phyloP scores from a whole-genome alignment of 768 basidiomycete genomes.

The Pisolithus marmoratus region DNA sequence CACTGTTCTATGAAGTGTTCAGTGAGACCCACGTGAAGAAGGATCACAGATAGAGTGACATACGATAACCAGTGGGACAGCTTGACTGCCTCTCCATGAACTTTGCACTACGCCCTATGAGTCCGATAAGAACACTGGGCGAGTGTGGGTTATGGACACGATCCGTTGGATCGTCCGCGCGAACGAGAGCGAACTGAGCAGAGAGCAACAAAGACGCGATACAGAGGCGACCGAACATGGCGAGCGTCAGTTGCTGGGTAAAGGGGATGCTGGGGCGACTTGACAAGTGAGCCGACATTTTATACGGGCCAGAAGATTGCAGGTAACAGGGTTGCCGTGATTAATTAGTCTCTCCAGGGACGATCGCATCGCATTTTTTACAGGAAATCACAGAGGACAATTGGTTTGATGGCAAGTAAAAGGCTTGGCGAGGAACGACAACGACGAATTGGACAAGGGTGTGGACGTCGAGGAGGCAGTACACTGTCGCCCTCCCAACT shows the following conservation, averaged over 20 bases:
- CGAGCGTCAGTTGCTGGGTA: not conserved
- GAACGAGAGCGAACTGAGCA: constrained; percentile 6
- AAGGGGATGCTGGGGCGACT: not conserved
- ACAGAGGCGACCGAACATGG: constrained; percentile 12
- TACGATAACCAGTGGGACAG: constrained; percentile 12
- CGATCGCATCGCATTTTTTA: too few relatives aligned
- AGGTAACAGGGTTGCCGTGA: not conserved
- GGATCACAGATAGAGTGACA: not conserved
- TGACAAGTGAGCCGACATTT: not conserved
- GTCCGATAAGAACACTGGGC: constrained; percentile 4
- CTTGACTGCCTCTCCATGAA: constrained; percentile 5
- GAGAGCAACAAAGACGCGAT: constrained; percentile 5
- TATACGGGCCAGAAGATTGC: not conserved
- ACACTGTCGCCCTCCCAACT: too few relatives aligned
- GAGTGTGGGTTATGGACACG: constrained; percentile 6
- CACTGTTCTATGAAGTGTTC: constrained; percentile 10
- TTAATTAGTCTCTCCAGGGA: not conserved
- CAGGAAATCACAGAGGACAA: too few relatives aligned
- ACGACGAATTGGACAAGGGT: too few relatives aligned
- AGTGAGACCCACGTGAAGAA: not conserved
- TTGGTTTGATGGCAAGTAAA: too few relatives aligned
- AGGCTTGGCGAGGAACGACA: too few relatives aligned
- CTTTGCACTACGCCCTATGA: constrained; percentile 9
- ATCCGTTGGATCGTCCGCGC: not conserved
- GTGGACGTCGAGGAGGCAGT: too few relatives aligned